Conservation (phyloP, 768 basidiomycete genomes). For the Artomyces pyxidatus region DNA sequence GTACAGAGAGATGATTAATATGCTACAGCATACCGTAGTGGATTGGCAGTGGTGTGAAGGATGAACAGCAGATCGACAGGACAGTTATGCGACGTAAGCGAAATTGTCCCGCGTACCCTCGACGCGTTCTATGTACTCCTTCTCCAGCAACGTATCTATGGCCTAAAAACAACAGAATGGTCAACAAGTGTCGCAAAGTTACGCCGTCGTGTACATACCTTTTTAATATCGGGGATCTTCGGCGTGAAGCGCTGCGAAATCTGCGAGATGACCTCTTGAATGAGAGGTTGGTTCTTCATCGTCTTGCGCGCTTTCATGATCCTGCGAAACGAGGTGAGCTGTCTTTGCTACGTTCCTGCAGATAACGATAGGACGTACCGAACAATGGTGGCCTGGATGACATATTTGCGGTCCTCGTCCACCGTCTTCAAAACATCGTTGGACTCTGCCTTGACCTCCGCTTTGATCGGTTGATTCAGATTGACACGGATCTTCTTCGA, state of each 20-base stretch:
- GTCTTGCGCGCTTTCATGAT: slow-evolving; percentile 96
- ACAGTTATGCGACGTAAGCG: slow-evolving; percentile 57
- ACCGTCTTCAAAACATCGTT: slow-evolving; percentile 88
- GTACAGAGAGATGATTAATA: not conserved
- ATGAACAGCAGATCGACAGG: not conserved
- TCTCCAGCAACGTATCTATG: slow-evolving; percentile 87
- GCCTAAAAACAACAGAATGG: slow-evolving; percentile 38
- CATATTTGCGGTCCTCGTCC: slow-evolving; percentile 94
- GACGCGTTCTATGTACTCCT: slow-evolving; percentile 95
- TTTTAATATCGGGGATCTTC: slow-evolving; percentile 95
- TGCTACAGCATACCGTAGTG: slow-evolving; percentile 1
- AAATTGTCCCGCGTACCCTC: slow-evolving; percentile 88
- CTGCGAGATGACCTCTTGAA: slow-evolving; percentile 86
- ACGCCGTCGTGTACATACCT: slow-evolving; percentile 40
- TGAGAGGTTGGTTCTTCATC: slow-evolving; percentile 88
- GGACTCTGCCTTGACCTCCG: slow-evolving; percentile 88
- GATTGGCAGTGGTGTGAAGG: no score
- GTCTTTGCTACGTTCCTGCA: slow-evolving; percentile 4
- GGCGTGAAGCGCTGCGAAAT: slow-evolving; percentile 85
- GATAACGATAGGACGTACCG: slow-evolving; percentile 32
- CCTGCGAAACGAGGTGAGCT: slow-evolving; percentile 29
- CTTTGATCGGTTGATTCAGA: slow-evolving; percentile 86
- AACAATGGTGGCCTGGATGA: slow-evolving; percentile 92
- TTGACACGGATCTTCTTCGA: slow-evolving; percentile 92
- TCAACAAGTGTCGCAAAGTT: not conserved